Evolutionary conservation across 2,329 filamentous ascomycete species (phyloP), one percentile per base, ranked within the genome.

Genomic region (Colletotrichum noveboracense): DNA sequence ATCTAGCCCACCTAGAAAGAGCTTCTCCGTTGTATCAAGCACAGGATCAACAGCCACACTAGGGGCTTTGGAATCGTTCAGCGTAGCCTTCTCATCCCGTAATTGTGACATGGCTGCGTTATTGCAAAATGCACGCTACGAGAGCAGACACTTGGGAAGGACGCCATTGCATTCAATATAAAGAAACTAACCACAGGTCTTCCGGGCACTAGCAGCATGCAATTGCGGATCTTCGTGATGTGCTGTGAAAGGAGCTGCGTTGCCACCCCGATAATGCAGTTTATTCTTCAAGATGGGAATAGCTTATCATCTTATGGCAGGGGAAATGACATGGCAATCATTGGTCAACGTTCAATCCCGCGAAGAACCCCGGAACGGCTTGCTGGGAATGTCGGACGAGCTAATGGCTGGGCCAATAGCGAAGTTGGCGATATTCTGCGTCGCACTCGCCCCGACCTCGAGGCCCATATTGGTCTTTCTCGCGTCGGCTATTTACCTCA

Each of bases 191-290:
- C n/a, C 6, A 52, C n/a, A 52, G n/a, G 3, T 14, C 24, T 30
- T 14, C n/a, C 38, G n/a, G 3, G 8, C n/a, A 3, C 12, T 7
- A 26, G 14, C 21, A 72, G 73, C 73, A 75, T 75, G 69, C 38
- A 64, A 68, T 72, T 75, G 62, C 56, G 73, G 69, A 72, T 75
- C 73, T 43, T 24, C 62, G 24, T 75, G 69, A 75, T 62, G 73
- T 67, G 73, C 56, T 66, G 32, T 56, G 10, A 60, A 56, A 34
- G 21, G n/a, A n/a, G 34, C 26, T 52, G 43, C 26, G 38, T 58
- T 64, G 62, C 56, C 56, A 65, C 56, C 13, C n/a, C 24, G 62
- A 72, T 64, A 72, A 75, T 56, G 73, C 64, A 43, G 62, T 21
- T 7, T 28, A 2, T 28, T 34, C 43, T 62, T 69, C 12, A 9